phyloP scores from a whole-genome alignment of 768 basidiomycete species.

The Termitomyces heimii region DNA sequence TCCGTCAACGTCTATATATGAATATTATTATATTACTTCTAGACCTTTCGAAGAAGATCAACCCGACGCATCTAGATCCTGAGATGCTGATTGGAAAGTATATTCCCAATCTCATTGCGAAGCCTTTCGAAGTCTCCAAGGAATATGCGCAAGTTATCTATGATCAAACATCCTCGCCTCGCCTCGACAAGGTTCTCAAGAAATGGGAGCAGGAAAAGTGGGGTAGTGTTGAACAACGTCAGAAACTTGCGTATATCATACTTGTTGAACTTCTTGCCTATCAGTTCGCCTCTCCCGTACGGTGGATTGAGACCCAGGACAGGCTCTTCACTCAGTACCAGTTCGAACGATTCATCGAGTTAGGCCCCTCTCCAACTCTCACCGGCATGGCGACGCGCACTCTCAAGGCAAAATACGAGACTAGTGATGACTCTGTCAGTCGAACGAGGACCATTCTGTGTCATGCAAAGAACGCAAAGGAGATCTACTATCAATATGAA shows the following conservation, averaged over 20 bases:
- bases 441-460: slow-evolving; percentile 80
- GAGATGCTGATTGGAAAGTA: slow-evolving; percentile 94
- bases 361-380: slow-evolving; percentile 94
- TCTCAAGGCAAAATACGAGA: slow-evolving; percentile 90
- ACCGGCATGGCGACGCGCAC: slow-evolving; percentile 93
- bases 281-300: slow-evolving; percentile 96
- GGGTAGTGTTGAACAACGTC: slow-evolving; percentile 75
- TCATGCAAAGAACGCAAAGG: slow-evolving; percentile 92
- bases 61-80: slow-evolving; percentile 84
- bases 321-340: slow-evolving; percentile 79
- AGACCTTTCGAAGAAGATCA: slow-evolving; percentile 99
- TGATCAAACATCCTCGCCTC: slow-evolving; percentile 93
- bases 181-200: slow-evolving; percentile 90
- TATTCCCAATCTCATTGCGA: slow-evolving; percentile 93
- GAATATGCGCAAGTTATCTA: slow-evolving; percentile 94
- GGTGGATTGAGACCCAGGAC: slow-evolving; percentile 99
- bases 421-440: slow-evolving; percentile 78
- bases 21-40: neutral
- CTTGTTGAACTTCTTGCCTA: slow-evolving; percentile 96
- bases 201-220: slow-evolving; percentile 92
- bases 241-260: slow-evolving; percentile 92
- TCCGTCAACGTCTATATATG: neutral
- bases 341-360: slow-evolving; percentile 92
- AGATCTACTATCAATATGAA: slow-evolving; percentile 97
- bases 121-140: slow-evolving; percentile 76